Evolutionary conservation across 75 land plant species (phyloP), one percentile per base, ranked within the genome.

Genomic region (Cunninghamia lanceolata): DNA sequence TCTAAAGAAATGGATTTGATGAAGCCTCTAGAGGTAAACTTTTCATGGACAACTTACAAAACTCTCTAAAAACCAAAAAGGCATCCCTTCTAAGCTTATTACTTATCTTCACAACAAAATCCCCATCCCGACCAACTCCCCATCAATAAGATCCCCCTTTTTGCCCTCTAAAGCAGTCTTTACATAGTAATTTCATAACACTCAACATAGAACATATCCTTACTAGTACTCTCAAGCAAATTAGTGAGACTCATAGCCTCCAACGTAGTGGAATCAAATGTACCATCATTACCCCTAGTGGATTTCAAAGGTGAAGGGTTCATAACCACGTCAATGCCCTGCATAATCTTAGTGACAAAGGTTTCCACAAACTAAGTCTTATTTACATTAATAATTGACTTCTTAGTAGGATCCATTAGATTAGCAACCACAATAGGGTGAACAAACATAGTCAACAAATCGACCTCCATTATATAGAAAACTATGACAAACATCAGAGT

Each of bases 161-260:
- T 96, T 93, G 36, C 94, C 97, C 59, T 98, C 99, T 89, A 98
- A 79, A 38, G 99, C 99, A 16, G 91, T 95, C 93, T 98, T 98
- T 96, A 98, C 99, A 98, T 96, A 86, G 95, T 98, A 82, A 98
- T 95, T 91, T 98, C 99, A 99, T 99, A 98, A 85, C 96, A 98
- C 90, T 95, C 96, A 0, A 97, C 99, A 87, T 96, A 99, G 82
- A 98, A 85, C 99, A 98, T 95, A 52, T 98, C 99, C 89, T 96
- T 98, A 86, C n/a, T 45, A 5, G 95, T 96, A 0, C 96, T 94
- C n/a, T 96, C 99, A 86, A 98, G 86, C 84, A 96, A 89, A n/a
- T 98, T 97, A 39, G 97, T 90, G 2, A 96, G 91, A 84, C 92
- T 92, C 28, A 97, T 90, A 10, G 90, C 87, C 91, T 93, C 99